phyloP scores from a whole-genome alignment of 768 basidiomycete genomes.

The Hydnomerulius pinastri region DNA sequence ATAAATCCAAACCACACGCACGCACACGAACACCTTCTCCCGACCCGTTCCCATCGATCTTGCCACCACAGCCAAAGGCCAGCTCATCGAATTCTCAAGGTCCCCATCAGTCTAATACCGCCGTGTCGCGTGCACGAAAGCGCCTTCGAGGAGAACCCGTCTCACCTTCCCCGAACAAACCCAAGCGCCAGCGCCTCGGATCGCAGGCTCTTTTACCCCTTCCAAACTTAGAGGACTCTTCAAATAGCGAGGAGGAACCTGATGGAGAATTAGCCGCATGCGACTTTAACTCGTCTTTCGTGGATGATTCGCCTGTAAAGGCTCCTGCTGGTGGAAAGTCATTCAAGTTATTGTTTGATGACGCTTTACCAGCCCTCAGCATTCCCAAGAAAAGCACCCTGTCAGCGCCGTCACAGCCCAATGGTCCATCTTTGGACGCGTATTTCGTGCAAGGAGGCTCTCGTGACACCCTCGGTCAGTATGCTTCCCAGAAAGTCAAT shows the following conservation, averaged over 20 bases:
- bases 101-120: slow-evolving; percentile 33
- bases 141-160: slow-evolving; percentile 82
- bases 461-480: slow-evolving; percentile 1
- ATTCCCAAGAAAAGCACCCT: slow-evolving; percentile 16
- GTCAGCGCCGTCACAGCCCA: not conserved
- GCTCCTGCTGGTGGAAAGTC: slow-evolving; percentile 53
- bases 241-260: slow-evolving; percentile 38
- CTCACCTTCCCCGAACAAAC: slow-evolving; percentile 79
- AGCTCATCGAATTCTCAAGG: slow-evolving; percentile 19
- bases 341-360: slow-evolving; percentile 71
- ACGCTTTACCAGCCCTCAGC: slow-evolving; percentile 35
- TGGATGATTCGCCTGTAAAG: slow-evolving; percentile 76
- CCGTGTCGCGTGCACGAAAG: slow-evolving; percentile 73
- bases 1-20: slow-evolving; percentile 28
- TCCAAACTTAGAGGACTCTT: slow-evolving; percentile 31
- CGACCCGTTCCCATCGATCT: slow-evolving; percentile 43
- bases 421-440: not conserved
- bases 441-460: slow-evolving; percentile 1
- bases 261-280: slow-evolving; percentile 33
- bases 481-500: not conserved
- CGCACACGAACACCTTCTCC: slow-evolving; percentile 34
- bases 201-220: slow-evolving; percentile 44
- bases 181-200: slow-evolving; percentile 63
- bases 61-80: slow-evolving; percentile 19
- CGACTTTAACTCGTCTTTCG: slow-evolving; percentile 46